A percentile compares a stretch with the other conserved stretches of the same genome.
These are phyloP conservation scores for Neofusicoccum umdonicola DNA, from an alignment of 2,329 filamentous ascomycete species.

Conservation along the genomic window DNA sequence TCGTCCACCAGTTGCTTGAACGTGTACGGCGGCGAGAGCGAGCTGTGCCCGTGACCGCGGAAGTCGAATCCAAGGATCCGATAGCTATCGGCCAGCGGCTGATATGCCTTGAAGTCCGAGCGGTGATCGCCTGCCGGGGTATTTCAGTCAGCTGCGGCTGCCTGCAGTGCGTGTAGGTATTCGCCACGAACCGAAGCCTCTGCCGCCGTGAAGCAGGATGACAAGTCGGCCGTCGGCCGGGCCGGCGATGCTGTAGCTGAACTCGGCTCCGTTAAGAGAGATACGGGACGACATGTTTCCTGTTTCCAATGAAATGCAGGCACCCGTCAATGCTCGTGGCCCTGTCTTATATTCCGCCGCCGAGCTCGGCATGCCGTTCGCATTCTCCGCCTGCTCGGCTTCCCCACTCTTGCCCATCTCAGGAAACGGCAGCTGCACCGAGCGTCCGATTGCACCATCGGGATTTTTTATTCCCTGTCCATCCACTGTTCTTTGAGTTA, in stretches of 20 bases:
- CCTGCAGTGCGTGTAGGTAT: background rate
- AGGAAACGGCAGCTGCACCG: background rate
- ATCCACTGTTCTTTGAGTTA: background rate
- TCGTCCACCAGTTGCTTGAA: conserved; percentile 37
- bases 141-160: background rate
- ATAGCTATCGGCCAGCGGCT: conserved; percentile 27
- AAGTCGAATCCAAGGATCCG: conserved; percentile 40
- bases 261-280: conserved; percentile 29
- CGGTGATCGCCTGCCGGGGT: conserved; percentile 30
- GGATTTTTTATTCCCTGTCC: background rate
- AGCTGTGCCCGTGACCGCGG: conserved; percentile 38
- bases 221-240: conserved; percentile 32
- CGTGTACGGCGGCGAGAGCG: conserved; percentile 28
- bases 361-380: background rate
- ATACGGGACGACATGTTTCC: background rate
- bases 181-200: conserved; percentile 32
- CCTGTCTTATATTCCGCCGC: background rate
- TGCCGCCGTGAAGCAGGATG: conserved; percentile 40
- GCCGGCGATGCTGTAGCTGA: conserved; percentile 34
- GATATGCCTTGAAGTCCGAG: conserved; percentile 36
- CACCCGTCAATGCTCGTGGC: background rate
- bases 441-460: conserved; percentile 15
- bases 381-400: background rate
- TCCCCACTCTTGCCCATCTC: conserved; percentile 8
- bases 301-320: background rate